Evolutionary conservation across 257 asterid genomes (phyloP), one percentile per base, ranked within the genome.

Genomic region (Leptodermis oblonga): DNA sequence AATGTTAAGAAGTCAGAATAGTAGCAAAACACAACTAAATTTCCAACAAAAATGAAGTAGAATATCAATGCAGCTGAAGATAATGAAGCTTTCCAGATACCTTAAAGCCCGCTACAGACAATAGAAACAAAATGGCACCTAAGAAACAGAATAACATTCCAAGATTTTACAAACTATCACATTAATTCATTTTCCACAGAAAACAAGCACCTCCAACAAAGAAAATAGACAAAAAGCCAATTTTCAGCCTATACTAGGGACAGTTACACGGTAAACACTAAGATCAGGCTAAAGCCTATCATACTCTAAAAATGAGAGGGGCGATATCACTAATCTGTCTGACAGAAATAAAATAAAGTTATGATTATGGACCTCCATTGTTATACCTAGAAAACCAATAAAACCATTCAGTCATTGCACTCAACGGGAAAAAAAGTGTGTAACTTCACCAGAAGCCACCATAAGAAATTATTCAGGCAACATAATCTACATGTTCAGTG

Each of bases 1-100:
- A 42, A 71, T 55, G 23, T 62, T 33, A 70, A 74, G 26, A 80
- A 63, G 64, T 74, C 62, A 53, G 48, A 65, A 42, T 43, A 45
- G 42, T 18, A 68, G 56, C 48, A 73, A 60, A 31, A 69, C 5
- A 20, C 25, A 71, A 34, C 42, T 2, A 5, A 52, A 68, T 34
- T 42, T 28, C 5, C 11, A 23, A 58, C 55, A 56, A 23, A 41
- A 49, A 34, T 51, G 65, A 7, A 71, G 4, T 20, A 5, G 46
- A 26, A 31, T 31, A 43, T 15, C 23, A 14, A 7, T 0, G 45
- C 51, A 14, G 36, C 26, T 43, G 12, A 28, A 46, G 23, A n/a
- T n/a, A 30, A 30, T 41, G 6, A 60, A 33, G 30, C 55, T 41
- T 30, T 26, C 37, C 22, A 3, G 15, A 36, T 34, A 31, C 18